Conservation (phyloP, 805 yeast species). For the Kluyveromyces siamensis region DNA sequence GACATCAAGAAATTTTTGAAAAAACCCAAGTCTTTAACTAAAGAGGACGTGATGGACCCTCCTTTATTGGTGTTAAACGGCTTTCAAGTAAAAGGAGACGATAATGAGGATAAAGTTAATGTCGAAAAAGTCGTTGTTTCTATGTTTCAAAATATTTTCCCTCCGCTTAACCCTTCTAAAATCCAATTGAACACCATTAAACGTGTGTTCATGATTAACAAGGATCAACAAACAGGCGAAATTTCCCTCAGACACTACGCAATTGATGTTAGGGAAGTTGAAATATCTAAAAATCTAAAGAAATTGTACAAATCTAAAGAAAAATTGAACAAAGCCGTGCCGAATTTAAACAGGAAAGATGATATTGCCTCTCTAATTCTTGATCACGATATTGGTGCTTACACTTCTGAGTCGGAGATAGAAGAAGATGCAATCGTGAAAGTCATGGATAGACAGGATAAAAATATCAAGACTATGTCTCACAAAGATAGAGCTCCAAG, state of each 20-base stretch:
- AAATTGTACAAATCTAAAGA: constrained; percentile 56
- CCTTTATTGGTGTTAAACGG: constrained; percentile 91
- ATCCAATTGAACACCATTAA: constrained; percentile 68
- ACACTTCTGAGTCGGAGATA: constrained; percentile 86
- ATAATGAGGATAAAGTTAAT: constrained; percentile 27
- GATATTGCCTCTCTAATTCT: constrained; percentile 80
- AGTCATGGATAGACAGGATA: constrained; percentile 29
- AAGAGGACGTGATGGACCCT: constrained; percentile 65
- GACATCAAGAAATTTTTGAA: constrained; percentile 65
- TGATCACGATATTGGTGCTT: constrained; percentile 68
- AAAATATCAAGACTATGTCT: constrained; percentile 12
- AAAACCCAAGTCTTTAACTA: constrained; percentile 70
- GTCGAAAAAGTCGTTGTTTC: constrained; percentile 81
- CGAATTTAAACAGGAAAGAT: constrained; percentile 53
- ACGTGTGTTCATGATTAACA: constrained; percentile 77
- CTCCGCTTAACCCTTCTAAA: constrained; percentile 81
- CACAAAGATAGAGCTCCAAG: constrained; percentile 1
- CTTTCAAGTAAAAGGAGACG: constrained; percentile 35
- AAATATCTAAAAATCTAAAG: constrained; percentile 63
- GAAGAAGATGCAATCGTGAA: constrained; percentile 85
- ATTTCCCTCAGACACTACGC: constrained; percentile 86
- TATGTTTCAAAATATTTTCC: constrained; percentile 91
- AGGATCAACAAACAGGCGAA: constrained; percentile 57
- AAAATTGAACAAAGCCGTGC: constrained; percentile 53
- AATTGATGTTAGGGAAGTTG: constrained; percentile 78